Evolutionary conservation across 306 rosid species (phyloP).

Genomic region (Ormosia semicastrata): DNA sequence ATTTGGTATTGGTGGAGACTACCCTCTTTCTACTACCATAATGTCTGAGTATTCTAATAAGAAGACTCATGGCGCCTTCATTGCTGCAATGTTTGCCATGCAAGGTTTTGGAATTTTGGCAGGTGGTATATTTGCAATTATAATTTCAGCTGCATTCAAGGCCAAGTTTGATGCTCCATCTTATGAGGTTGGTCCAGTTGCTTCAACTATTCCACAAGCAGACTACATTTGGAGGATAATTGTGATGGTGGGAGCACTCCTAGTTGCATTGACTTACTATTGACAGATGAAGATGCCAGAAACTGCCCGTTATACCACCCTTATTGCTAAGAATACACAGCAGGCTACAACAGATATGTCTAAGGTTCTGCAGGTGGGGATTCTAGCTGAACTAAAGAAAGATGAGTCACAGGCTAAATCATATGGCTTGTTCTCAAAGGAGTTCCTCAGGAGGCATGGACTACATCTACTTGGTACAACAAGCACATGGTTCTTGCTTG

Average conservation of each 20-base stretch:
- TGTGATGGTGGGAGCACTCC: slow-evolving; percentile 73
- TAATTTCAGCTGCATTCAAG: slow-evolving; percentile 51
- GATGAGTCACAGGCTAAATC: slow-evolving; percentile 7
- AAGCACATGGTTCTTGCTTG: slow-evolving; percentile 79
- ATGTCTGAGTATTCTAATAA: slow-evolving; percentile 84
- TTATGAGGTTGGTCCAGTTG: slow-evolving; percentile 41
- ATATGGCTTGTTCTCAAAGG: slow-evolving; percentile 58
- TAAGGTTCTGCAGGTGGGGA: slow-evolving; percentile 65
- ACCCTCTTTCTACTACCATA: slow-evolving; percentile 79
- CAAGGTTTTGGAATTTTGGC: slow-evolving; percentile 80
- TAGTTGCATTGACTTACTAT: slow-evolving; percentile 66
- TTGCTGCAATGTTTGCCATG: slow-evolving; percentile 86
- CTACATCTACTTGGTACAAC: slow-evolving; percentile 70
- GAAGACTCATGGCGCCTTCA: slow-evolving; percentile 80
- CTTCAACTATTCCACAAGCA: slow-evolving; percentile 71
- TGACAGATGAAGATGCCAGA: slow-evolving; percentile 85
- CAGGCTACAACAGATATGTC: slow-evolving; percentile 77
- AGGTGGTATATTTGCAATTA: slow-evolving; percentile 73
- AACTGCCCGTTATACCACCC: slow-evolving; percentile 76
- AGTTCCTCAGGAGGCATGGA: slow-evolving; percentile 63
- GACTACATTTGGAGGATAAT: slow-evolving; percentile 77
- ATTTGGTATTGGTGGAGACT: slow-evolving; percentile 80
- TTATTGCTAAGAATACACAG: slow-evolving; percentile 59
- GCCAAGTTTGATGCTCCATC: slow-evolving; percentile 48
- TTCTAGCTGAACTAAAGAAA: slow-evolving; percentile 45